Conservation (phyloP, 2,329 filamentous ascomycete genomes). For the Aspergillus ustus region DNA sequence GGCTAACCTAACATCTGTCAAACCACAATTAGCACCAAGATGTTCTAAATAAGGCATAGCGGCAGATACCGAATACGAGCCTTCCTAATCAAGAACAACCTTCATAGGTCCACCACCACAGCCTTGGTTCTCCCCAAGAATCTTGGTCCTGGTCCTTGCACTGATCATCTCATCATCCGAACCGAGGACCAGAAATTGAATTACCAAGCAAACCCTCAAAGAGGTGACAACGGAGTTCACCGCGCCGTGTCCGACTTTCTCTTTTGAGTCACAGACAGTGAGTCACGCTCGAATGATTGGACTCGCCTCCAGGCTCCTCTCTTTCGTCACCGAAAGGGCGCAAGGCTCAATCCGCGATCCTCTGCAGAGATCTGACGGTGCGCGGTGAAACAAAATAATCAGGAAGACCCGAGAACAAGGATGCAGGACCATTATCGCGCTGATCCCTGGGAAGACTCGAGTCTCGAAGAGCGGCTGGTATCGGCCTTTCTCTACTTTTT, state of each 20-base stretch:
- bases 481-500: background rate
- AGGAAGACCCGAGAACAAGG: background rate
- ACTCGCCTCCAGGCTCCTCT: no score
- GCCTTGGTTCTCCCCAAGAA: background rate
- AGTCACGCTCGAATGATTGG: background rate
- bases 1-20: background rate
- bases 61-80: constrained; percentile 16
- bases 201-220: background rate
- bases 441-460: background rate
- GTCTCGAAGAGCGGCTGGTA: background rate
- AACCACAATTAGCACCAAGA: background rate
- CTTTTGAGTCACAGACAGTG: background rate
- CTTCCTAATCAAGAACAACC: background rate
- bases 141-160: background rate
- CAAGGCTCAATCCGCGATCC: background rate
- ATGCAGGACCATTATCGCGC: background rate
- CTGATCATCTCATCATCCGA: background rate
- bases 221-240: background rate
- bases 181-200: background rate
- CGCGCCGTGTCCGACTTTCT: background rate
- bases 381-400: background rate
- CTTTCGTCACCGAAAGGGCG: background rate
- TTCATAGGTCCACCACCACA: background rate
- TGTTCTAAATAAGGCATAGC: constrained; percentile 5
- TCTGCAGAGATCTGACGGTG: background rate